Conservation (phyloP, 2,329 filamentous ascomycete genomes). For the Pyricularia sp. region DNA sequence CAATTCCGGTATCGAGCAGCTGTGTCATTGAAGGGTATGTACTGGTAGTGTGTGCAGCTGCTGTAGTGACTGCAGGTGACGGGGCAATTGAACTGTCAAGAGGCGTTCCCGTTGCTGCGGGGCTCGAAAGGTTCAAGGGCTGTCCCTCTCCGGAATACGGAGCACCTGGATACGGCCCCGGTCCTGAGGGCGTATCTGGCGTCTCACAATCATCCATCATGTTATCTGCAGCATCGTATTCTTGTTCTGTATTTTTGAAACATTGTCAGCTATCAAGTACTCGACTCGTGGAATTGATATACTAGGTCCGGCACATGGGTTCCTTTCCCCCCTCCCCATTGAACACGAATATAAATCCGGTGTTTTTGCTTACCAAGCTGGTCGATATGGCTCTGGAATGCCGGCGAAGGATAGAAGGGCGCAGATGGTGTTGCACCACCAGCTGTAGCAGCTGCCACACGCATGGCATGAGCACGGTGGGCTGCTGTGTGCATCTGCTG, state of each 20-base stretch:
- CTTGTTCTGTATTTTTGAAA: conserved; percentile 71
- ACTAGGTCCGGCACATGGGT: not conserved
- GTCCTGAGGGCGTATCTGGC: conserved; percentile 53
- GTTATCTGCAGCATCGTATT: conserved; percentile 86
- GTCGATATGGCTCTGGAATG: conserved; percentile 87
- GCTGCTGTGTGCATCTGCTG: conserved; percentile 25
- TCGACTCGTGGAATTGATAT: not conserved
- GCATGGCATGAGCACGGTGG: conserved; percentile 13
- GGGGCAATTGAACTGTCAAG: conserved; percentile 16
- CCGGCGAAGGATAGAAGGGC: conserved; percentile 69
- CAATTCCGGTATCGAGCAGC: conserved; percentile 68
- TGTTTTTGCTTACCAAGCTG: conserved; percentile 76
- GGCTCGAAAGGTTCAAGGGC: conserved; percentile 29
- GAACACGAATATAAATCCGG: conserved; percentile 28
- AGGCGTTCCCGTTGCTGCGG: conserved; percentile 23
- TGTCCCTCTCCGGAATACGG: conserved; percentile 39
- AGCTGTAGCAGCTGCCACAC: conserved; percentile 4
- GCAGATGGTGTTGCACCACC: conserved; percentile 13
- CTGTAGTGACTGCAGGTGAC: conserved; percentile 8
- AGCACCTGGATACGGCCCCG: conserved; percentile 53
- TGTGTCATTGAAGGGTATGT: conserved; percentile 55
- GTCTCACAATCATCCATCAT: conserved; percentile 64
- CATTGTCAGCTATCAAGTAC: not conserved
- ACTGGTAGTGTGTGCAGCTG: conserved; percentile 8
- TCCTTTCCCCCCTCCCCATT: not conserved